These are phyloP conservation scores for Lachancea cidri DNA, from an alignment of 805 yeast genomes.

Conservation along the genomic window DNA sequence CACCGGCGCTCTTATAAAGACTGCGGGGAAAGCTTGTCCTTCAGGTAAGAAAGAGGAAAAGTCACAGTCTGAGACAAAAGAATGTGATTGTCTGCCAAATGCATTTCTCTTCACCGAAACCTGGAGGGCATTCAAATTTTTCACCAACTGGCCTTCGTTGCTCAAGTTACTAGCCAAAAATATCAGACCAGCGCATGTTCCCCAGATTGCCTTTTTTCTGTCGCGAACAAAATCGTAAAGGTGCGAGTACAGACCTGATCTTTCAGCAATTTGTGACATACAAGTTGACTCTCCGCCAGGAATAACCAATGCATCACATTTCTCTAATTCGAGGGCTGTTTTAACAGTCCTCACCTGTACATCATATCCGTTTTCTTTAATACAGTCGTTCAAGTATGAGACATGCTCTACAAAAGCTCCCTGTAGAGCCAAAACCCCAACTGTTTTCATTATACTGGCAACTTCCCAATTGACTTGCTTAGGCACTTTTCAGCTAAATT, in stretches of 20 bases:
- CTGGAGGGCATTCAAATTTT: constrained; percentile 58
- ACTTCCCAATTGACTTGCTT: no score
- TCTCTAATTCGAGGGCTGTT: constrained; percentile 43
- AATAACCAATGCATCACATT: constrained; percentile 56
- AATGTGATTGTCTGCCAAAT: constrained; percentile 71
- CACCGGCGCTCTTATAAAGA: constrained; percentile 76
- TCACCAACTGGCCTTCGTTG: constrained; percentile 50
- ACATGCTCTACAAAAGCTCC: constrained; percentile 76
- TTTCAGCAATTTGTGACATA: constrained; percentile 65
- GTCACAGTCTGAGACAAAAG: constrained; percentile 48
- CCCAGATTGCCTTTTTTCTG: constrained; percentile 62
- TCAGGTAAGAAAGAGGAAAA: constrained; percentile 38
- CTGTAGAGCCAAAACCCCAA: constrained; percentile 74
- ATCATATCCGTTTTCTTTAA: constrained; percentile 24
- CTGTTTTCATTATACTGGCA: constrained; percentile 15
- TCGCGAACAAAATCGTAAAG: constrained; percentile 44
- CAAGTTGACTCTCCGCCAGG: constrained; percentile 71
- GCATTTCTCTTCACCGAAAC: constrained; percentile 66
- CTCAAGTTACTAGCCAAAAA: constrained; percentile 51
- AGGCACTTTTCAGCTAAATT: no score
- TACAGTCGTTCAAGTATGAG: constrained; percentile 40
- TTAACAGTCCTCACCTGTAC: constrained; percentile 41
- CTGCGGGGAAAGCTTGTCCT: constrained; percentile 35
- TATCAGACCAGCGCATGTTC: constrained; percentile 82
- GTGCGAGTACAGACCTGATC: constrained; percentile 53